phyloP scores from a whole-genome alignment of 495 filamentous ascomycete species.

The Penicillium soppii region DNA sequence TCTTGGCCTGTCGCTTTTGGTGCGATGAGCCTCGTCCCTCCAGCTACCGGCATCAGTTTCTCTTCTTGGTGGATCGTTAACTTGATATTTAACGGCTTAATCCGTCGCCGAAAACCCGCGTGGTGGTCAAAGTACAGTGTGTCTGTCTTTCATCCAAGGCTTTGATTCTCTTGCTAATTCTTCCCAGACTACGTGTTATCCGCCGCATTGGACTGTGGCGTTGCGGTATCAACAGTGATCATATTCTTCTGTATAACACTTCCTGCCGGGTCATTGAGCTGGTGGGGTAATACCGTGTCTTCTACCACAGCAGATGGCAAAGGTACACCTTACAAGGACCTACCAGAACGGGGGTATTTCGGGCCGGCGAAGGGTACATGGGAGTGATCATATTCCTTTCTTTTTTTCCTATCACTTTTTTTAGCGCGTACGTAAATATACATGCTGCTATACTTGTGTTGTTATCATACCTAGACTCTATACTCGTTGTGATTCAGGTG shows the following conservation, averaged over 20 bases:
- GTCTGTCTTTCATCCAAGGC: slow-evolving; percentile 50
- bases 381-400: slow-evolving; percentile 24
- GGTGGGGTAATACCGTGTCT: slow-evolving; percentile 66
- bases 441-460: no score
- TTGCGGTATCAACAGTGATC: slow-evolving; percentile 60
- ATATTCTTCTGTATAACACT: slow-evolving; percentile 73
- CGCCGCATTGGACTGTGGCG: slow-evolving; percentile 59
- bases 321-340: slow-evolving; percentile 40
- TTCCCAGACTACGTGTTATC: slow-evolving; percentile 61
- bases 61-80: slow-evolving; percentile 68
- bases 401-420: not conserved
- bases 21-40: slow-evolving; percentile 61
- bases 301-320: slow-evolving; percentile 45
- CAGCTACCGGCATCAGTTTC: slow-evolving; percentile 68
- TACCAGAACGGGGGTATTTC: slow-evolving; percentile 54
- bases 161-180: slow-evolving; percentile 42
- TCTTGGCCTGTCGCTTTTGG: slow-evolving; percentile 71
- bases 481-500: not conserved
- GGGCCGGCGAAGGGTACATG: slow-evolving; percentile 54
- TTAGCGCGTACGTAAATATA: no score
- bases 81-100: slow-evolving; percentile 60
- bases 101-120: slow-evolving; percentile 54
- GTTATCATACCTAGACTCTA: no score
- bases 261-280: slow-evolving; percentile 54
- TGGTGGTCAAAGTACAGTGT: slow-evolving; percentile 65